phyloP scores from a whole-genome alignment of 2,329 filamentous ascomycete genomes.

The Diaporthe velutina region DNA sequence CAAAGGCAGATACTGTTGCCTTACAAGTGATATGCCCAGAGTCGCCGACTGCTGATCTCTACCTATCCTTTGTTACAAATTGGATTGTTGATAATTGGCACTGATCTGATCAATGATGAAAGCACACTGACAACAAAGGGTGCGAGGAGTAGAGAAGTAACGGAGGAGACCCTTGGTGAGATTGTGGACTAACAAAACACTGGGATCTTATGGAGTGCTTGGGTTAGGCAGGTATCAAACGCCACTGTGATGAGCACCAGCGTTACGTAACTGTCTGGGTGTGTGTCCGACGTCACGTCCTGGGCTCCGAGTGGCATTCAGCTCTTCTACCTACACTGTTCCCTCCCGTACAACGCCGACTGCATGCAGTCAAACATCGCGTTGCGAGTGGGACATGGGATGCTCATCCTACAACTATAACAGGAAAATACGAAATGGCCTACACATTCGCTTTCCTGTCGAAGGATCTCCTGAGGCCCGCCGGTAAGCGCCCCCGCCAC shows the following conservation, averaged over 20 bases:
- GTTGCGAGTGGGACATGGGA: conserved; percentile 20
- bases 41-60: neutral
- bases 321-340: neutral
- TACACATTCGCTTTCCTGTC: conserved; percentile 32
- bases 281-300: neutral
- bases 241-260: neutral
- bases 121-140: neutral
- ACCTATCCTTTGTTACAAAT: neutral
- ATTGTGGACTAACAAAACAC: neutral
- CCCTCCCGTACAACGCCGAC: neutral
- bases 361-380: neutral
- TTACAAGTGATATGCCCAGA: neutral
- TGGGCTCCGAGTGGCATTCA: neutral
- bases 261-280: neutral
- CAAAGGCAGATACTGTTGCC: neutral
- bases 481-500: neutral
- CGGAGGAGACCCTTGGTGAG: neutral
- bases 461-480: conserved; percentile 37
- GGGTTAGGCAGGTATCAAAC: neutral
- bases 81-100: neutral
- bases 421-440: conserved; percentile 35
- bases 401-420: conserved; percentile 21
- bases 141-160: neutral
- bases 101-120: neutral
- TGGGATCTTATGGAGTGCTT: fast-evolving